Evolutionary conservation across 192 early-diverging fungal genomes (phyloP), one percentile per base, ranked within the genome.

Genomic region (Backusella circina): DNA sequence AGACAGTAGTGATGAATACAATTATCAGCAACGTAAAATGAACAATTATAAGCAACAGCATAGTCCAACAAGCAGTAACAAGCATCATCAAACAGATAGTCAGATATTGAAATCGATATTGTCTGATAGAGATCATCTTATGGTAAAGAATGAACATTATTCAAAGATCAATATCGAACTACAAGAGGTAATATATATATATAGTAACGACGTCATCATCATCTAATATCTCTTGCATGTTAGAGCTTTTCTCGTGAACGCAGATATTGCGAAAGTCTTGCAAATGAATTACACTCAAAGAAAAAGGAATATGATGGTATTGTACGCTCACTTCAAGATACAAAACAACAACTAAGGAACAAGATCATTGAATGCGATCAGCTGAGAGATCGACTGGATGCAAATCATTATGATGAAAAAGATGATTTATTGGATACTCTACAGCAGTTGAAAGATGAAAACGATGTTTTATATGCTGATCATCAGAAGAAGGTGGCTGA

Each of bases 251-350:
- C 54, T 61, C 54, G 54, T 28, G 54, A 61, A 28, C 54, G 54
- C 26, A 23, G 54, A 61, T 61, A 61, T 28, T 61, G 54, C 2
- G 54, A 61, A 61, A 61, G 54, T 12, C 13, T 61, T 3, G 54
- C 8, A 28, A 61, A 71, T 31, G 68, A 70, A 50, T 31, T 77
- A 41, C 65, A 36, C 66, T 13, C 37, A 3, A 28, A 66, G 28
- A 75, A 76, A 61, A 74, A 84, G 28, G 80, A 83, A 65, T 77
- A 82, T 6, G 77, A 76, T 2, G 80, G 85, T 39, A 41, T 86
- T 5, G 81, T 61, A 7, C 54, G 54, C n/a, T 18, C 77, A 23
- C 47, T 73, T 26, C 50, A 54, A 13, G 70, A 67, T 38, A n/a
- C 61, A 8, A 72, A 74, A 10, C 77, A 75, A 65, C 77, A 79